Conservation (phyloP, 2,329 filamentous ascomycete species). For the Rhynchosporium secalis region DNA sequence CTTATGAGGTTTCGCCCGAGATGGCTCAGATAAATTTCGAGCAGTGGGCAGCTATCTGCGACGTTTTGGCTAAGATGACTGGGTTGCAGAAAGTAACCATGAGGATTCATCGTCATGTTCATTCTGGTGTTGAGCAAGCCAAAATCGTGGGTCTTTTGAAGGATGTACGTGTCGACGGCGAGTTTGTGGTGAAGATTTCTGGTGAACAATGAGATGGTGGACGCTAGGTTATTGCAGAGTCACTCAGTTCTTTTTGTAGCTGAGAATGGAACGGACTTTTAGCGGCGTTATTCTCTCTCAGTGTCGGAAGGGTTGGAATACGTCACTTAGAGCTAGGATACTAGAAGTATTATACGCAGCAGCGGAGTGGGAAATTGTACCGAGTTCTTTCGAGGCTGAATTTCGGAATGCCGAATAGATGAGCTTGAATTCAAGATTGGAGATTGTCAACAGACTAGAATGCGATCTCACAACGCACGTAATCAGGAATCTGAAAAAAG, state of each 20-base stretch:
- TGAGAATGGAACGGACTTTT: neutral
- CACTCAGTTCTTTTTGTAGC: neutral
- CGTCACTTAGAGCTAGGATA: neutral
- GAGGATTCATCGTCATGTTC: neutral
- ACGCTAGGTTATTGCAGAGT: neutral
- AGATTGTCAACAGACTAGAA: neutral
- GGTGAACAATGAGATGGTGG: neutral
- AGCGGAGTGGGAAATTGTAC: too few species aligned
- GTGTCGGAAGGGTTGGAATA: too few species aligned
- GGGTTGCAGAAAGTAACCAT: neutral
- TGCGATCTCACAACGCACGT: neutral
- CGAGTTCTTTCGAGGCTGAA: too few species aligned
- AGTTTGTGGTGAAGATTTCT: neutral
- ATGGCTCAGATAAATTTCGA: neutral
- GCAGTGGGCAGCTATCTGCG: constrained; percentile 1
- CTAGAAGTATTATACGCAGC: too few species aligned
- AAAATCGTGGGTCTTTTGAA: neutral
- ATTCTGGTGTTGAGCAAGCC: neutral
- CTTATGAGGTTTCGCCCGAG: neutral
- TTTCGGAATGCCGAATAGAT: too few species aligned
- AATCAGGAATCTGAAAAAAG: neutral
- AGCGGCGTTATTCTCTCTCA: too few species aligned
- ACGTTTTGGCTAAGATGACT: neutral
- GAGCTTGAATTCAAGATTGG: too few species aligned
- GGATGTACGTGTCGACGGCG: neutral